Base-by-base conservation (phyloP, 1,284 basidiomycete genomes). In the Calocybe gambosa region DNA sequence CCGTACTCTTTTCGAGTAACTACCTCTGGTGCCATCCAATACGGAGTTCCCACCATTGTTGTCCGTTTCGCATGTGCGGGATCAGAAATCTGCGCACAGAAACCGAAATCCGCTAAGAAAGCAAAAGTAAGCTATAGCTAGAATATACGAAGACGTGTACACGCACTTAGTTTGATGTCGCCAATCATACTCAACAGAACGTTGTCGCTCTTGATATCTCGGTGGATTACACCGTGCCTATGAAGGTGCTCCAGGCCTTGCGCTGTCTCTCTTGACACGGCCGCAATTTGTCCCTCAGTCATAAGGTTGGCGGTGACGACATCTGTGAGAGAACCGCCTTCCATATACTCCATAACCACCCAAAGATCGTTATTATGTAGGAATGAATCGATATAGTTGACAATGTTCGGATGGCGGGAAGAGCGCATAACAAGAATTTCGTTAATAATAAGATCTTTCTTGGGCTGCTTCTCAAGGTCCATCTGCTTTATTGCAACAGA, bases 271-370 rank as follows among this genome's bases (percentile, higher is more conserved):
- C 88, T 74, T 42, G 83, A 88, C 25, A 97, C 93, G 0, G 93
- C 93, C 0, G 93, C 93, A 55, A 98, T 98, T 69, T 97, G 94
- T 3, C 86, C 85, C 60, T 89, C 85, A 1, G 90, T 93, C 93
- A 98, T 96, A 61, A 96, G 73, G 65, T 96, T 96, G 46, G 92
- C 91, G 1, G 93, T 97, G 55, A 98, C 93, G 49, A 99, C 93
- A 61, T 98, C 95, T 0, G 94, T 98, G 47, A 98, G 70, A 37
- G 84, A 82, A 34, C 85, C 86, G 38, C 94, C 94, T 69, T 98
- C 94, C 95, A 99, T 98, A 70, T 96, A 99, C 73, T 99, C 94
- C 94, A 98, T 99, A 49, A 99, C 93, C 42, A 98, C 95, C 96
- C 96, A 99, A 2, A 99, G 77, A 63, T 98, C 95, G 62, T 96